Percentiles rank a stretch among this genome's conserved stretches.
phyloP scores from a whole-genome alignment of 805 yeast genomes.

The Candida oleophila region DNA sequence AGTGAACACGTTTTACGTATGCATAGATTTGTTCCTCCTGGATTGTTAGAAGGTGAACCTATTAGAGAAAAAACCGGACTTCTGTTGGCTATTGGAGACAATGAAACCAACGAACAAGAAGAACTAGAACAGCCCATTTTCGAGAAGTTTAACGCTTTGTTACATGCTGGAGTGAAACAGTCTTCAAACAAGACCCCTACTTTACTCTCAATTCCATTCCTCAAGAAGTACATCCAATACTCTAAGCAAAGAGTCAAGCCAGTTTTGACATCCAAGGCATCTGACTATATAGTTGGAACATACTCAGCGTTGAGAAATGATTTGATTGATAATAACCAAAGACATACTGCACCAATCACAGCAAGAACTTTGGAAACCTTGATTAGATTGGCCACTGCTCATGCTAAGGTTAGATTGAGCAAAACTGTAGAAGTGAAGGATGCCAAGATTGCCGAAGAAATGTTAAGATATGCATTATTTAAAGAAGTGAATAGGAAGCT shows the following conservation, averaged over 20 bases:
- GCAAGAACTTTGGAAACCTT: slow-evolving; percentile 97
- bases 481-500: slow-evolving; percentile 58
- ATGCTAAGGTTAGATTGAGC: slow-evolving; percentile 91
- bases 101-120: slow-evolving; percentile 41
- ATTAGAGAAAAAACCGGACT: slow-evolving; percentile 73
- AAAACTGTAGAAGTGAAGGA: slow-evolving; percentile 71
- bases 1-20: slow-evolving; percentile 94
- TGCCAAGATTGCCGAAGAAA: slow-evolving; percentile 80
- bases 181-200: slow-evolving; percentile 24
- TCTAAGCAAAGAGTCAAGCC: slow-evolving; percentile 89
- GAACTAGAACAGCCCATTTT: slow-evolving; percentile 61
- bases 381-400: slow-evolving; percentile 93
- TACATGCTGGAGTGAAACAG: slow-evolving; percentile 71
- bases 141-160: slow-evolving; percentile 76
- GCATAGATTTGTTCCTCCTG: slow-evolving; percentile 87
- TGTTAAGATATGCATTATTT: slow-evolving; percentile 83
- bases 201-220: slow-evolving; percentile 70
- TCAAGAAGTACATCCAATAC: slow-evolving; percentile 90
- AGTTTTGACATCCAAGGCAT: slow-evolving; percentile 70
- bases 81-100: slow-evolving; percentile 80
- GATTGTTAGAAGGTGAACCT: slow-evolving; percentile 90
- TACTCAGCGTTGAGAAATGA: slow-evolving; percentile 84
- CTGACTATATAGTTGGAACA: slow-evolving; percentile 74
- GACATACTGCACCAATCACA: slow-evolving; percentile 89
- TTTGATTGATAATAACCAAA: slow-evolving; percentile 56